phyloP scores from a whole-genome alignment of 768 basidiomycete genomes.

The Lactarius tabidus region DNA sequence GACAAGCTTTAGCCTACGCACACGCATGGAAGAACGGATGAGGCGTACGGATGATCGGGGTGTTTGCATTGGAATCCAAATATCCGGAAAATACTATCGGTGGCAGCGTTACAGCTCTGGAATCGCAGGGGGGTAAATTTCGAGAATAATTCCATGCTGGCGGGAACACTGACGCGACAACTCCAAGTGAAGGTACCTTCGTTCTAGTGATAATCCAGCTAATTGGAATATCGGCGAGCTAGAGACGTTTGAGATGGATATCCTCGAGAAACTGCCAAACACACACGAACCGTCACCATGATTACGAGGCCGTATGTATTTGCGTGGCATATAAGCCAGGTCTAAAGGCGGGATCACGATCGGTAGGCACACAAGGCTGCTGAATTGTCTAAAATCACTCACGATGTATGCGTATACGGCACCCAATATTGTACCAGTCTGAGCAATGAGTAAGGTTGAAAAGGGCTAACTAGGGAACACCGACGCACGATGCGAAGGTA shows the following conservation, averaged over 20 bases:
- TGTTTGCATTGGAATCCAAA: slow-evolving; percentile 18
- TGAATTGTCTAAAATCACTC: slow-evolving; percentile 15
- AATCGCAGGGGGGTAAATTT: slow-evolving; percentile 4
- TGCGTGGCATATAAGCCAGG: slow-evolving; percentile 36
- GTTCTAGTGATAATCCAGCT: slow-evolving; percentile 44
- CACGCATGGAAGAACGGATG: neutral
- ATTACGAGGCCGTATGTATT: slow-evolving; percentile 43
- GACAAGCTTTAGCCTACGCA: neutral
- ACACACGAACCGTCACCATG: slow-evolving; percentile 36
- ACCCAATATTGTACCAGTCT: slow-evolving; percentile 34
- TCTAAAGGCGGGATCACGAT: slow-evolving; percentile 28
- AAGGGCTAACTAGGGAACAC: no score
- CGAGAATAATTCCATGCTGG: neutral
- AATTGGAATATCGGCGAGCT: slow-evolving; percentile 44
- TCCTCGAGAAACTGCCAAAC: neutral
- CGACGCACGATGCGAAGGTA: slow-evolving; percentile 41
- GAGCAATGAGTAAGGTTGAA: neutral
- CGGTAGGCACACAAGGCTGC: neutral
- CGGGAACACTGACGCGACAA: slow-evolving; percentile 39
- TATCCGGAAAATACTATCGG: slow-evolving; percentile 38
- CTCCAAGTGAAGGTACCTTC: slow-evolving; percentile 38
- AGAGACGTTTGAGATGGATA: neutral
- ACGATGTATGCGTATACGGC: slow-evolving; percentile 36
- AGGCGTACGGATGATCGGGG: slow-evolving; percentile 11
- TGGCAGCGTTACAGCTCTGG: slow-evolving; percentile 43